Base-by-base conservation (phyloP, 257 asterid genomes). In the Craterostigma plantagineum region DNA sequence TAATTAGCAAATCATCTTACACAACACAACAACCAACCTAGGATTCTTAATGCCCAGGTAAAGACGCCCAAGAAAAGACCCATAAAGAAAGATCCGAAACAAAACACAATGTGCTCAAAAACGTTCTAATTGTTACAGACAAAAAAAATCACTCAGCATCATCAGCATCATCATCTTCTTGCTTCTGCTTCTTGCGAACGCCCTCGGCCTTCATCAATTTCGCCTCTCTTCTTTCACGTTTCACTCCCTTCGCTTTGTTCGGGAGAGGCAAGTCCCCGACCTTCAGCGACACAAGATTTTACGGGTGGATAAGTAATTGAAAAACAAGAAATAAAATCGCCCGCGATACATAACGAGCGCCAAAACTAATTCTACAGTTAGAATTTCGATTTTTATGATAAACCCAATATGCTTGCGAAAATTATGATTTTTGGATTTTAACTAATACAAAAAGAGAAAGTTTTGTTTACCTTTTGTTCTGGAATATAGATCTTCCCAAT, bases 211-310 rank as follows among this genome's bases (percentile, higher is more conserved):
- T 49, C 51, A 72, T 57, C 70, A 38, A 44, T 77, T 73, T 82
- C 11, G 93, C 93, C 61, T 82, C 93, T 8, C 86, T 58, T 18
- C 95, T 63, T 63, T 87, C 98, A 59, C 95, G 82, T 71, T 87
- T 87, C 72, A 74, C 54, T 55, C 95, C 97, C 65, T 78, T 87
- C 0, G 72, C 55, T 42, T 57, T 79, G 81, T 76, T 38, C 48
- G 76, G 71, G 35, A 73, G 68, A 34, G 77, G 60, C 49, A 67
- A 76, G 11, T 63, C 61, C 46, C 95, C 95, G 62, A 82, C 75
- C 93, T 76, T 44, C 49, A 9, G n/a, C 3, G 5, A 35, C n/a
- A 30, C 5, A 42, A 23, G 30, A 2, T 23, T 23, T 11, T 27
- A 9, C 8, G 30, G 18, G 43, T 5, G 40, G 16, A n/a, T 13